Conservation (phyloP, 2,329 filamentous ascomycete species). For the Drechslera avenae region DNA sequence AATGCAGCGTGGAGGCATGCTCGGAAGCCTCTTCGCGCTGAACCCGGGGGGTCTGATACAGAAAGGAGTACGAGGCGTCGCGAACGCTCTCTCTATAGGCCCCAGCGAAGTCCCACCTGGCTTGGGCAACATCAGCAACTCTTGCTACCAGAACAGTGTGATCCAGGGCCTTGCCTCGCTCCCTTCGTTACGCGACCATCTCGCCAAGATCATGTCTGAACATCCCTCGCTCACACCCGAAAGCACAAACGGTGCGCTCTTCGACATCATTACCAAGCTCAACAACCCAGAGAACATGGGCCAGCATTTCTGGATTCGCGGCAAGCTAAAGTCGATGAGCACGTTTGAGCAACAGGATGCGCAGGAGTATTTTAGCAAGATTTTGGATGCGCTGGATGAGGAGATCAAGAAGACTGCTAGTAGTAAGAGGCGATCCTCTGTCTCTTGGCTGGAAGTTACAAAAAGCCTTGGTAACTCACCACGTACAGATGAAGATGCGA, state of each 20-base stretch:
- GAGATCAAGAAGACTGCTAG: constrained; percentile 62
- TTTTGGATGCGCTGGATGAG: constrained; percentile 83
- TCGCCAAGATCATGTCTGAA: constrained; percentile 49
- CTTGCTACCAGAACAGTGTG: constrained; percentile 97
- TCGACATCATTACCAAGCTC: constrained; percentile 70
- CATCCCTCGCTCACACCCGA: constrained; percentile 47
- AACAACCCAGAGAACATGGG: constrained; percentile 74
- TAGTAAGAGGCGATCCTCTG: constrained; percentile 49
- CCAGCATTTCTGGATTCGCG: constrained; percentile 78
- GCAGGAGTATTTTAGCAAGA: constrained; percentile 93
- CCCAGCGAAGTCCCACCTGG: constrained; percentile 58
- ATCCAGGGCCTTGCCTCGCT: constrained; percentile 80
- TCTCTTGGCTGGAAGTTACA: constrained; percentile 39
- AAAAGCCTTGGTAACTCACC: constrained; percentile 28
- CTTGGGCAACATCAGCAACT: constrained; percentile 90
- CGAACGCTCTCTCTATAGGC: constrained; percentile 44
- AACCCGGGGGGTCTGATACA: constrained; percentile 45
- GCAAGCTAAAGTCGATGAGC: constrained; percentile 85
- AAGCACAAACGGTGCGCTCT: constrained; percentile 61
- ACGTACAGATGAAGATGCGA: constrained; percentile 10
- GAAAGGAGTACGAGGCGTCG: constrained; percentile 42
- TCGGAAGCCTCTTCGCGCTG: constrained; percentile 46
- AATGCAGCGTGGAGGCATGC: constrained; percentile 31
- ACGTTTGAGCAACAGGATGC: constrained; percentile 97
- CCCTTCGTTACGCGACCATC: constrained; percentile 69